phyloP scores from a whole-genome alignment of 306 rosid genomes.

The Quercus engelmannii region DNA sequence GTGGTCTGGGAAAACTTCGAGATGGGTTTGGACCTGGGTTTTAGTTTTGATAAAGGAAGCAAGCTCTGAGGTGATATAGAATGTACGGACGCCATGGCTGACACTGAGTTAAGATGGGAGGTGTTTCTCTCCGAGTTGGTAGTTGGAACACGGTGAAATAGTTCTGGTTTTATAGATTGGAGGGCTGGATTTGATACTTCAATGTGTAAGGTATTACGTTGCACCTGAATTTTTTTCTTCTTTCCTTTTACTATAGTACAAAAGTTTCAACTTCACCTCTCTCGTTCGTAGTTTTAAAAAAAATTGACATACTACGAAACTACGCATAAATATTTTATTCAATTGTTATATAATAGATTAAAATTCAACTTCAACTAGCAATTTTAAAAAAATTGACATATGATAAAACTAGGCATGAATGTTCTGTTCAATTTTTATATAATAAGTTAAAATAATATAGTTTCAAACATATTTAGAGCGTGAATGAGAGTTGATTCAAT shows the following conservation, averaged over 20 bases:
- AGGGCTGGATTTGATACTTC: neutral
- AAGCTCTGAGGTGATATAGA: conserved; percentile 52
- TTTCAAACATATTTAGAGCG: too few relatives aligned
- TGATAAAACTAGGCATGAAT: accelerated
- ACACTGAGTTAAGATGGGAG: conserved; percentile 35
- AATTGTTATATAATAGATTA: too few relatives aligned
- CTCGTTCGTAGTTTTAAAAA: too few relatives aligned
- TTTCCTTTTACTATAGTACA: too few relatives aligned
- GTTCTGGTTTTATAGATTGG: conserved; percentile 6
- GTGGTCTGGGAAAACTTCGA: conserved; percentile 19
- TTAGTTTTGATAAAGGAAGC: conserved; percentile 34
- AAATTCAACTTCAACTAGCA: too few relatives aligned
- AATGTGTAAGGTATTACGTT: neutral
- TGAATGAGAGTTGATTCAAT: accelerated
- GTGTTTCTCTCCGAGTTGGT: conserved; percentile 26
- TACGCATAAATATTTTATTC: too few relatives aligned
- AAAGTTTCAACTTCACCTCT: too few relatives aligned
- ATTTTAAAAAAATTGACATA: too few relatives aligned
- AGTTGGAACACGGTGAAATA: neutral
- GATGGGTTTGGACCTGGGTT: conserved; percentile 21
- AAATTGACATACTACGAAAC: too few relatives aligned
- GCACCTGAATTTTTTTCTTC: neutral
- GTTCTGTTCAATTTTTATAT: too few relatives aligned
- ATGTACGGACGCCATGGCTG: conserved; percentile 65
- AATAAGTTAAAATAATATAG: too few relatives aligned